These are phyloP conservation scores for Ogataea dorogensis DNA, from an alignment of 805 yeast genomes.

Conservation along the genomic window DNA sequence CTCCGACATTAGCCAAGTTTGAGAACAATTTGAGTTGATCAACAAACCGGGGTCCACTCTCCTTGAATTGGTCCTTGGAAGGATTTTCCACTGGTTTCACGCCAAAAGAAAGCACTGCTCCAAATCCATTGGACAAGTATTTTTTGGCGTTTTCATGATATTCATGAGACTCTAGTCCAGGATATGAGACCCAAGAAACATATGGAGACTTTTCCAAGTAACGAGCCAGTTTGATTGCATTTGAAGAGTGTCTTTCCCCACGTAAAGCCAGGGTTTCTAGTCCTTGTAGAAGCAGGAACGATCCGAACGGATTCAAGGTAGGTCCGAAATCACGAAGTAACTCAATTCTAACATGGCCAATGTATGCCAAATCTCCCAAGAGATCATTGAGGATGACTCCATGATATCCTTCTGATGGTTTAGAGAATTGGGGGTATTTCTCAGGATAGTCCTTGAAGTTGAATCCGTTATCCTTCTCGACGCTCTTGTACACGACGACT, in stretches of 20 bases:
- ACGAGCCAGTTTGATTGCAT: conserved; percentile 77
- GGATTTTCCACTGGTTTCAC: conserved; percentile 60
- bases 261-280: conserved; percentile 91
- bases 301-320: conserved; percentile 79
- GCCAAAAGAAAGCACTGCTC: conserved; percentile 88
- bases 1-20: conserved; percentile 96
- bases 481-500: conserved; percentile 53
- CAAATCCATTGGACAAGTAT: conserved; percentile 76
- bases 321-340: conserved; percentile 92
- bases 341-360: conserved; percentile 78
- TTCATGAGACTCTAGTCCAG: conserved; percentile 79
- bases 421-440: conserved; percentile 85
- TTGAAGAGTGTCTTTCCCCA: conserved; percentile 86
- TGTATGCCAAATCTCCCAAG: conserved; percentile 75
- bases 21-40: conserved; percentile 83
- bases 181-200: conserved; percentile 89
- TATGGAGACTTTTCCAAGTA: conserved; percentile 64
- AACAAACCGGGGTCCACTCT: conserved; percentile 80
- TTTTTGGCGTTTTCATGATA: conserved; percentile 81
- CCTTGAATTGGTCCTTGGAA: conserved; percentile 60
- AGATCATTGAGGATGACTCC: conserved; percentile 82
- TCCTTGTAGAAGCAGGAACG: conserved; percentile 87
- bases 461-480: conserved; percentile 79
- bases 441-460: conserved; percentile 85
- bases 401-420: conserved; percentile 93